A percentile compares a stretch with the other conserved stretches of the same genome.
Evolutionary conservation across 2,329 filamentous ascomycete species (phyloP).

Genomic region (Endocalyx cinctus): DNA sequence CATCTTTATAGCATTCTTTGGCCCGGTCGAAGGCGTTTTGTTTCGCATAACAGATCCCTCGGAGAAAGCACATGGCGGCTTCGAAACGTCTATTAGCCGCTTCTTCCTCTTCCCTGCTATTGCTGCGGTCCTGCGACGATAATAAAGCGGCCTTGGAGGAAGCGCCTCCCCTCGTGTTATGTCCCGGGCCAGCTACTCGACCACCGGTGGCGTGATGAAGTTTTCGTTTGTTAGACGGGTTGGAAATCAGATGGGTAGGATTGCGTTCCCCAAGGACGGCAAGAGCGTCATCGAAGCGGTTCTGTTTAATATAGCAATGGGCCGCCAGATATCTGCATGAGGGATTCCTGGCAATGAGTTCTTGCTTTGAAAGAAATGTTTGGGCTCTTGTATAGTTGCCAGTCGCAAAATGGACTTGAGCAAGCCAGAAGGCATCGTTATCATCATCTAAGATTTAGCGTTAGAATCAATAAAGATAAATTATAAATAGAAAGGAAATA

Average conservation of each 20-base stretch:
- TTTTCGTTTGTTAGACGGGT: slow-evolving; percentile 61
- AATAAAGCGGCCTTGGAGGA: slow-evolving; percentile 14
- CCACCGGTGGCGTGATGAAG: slow-evolving; percentile 56
- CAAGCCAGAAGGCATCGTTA: slow-evolving; percentile 92
- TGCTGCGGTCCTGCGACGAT: slow-evolving; percentile 16
- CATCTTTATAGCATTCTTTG: slow-evolving; percentile 98
- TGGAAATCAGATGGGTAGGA: slow-evolving; percentile 79
- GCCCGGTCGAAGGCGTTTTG: slow-evolving; percentile 96
- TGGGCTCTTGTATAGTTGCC: slow-evolving; percentile 93
- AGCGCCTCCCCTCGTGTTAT: slow-evolving; percentile 14
- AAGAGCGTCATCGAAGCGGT: slow-evolving; percentile 84
- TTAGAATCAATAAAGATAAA: slow-evolving; percentile 11
- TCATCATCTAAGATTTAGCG: slow-evolving; percentile 64
- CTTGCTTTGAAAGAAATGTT: slow-evolving; percentile 76
- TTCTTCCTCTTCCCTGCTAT: slow-evolving; percentile 55
- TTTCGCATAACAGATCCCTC: slow-evolving; percentile 91
- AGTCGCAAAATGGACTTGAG: slow-evolving; percentile 94
- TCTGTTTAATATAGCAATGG: slow-evolving; percentile 91
- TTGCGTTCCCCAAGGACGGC: slow-evolving; percentile 85
- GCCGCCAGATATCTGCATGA: slow-evolving; percentile 90
- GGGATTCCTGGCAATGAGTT: slow-evolving; percentile 74
- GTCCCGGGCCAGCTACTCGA: too few relatives aligned
- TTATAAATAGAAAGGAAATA: slow-evolving; percentile 3
- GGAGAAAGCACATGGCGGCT: slow-evolving; percentile 93
- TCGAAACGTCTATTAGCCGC: slow-evolving; percentile 77